Base-by-base conservation (phyloP, 2,329 filamentous ascomycete genomes). In the Curvularia sp. region DNA sequence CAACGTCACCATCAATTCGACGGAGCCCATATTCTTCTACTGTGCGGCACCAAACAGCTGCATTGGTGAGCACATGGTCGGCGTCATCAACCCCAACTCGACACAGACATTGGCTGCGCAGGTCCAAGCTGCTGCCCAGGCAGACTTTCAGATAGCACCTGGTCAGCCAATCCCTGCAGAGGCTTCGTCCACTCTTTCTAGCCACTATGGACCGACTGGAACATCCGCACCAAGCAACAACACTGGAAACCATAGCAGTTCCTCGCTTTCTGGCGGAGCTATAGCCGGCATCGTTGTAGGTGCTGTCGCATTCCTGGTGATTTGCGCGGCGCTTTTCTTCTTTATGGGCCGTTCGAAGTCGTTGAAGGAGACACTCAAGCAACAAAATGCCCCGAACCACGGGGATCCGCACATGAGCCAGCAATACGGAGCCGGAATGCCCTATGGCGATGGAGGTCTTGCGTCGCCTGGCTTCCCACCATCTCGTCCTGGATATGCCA, bases 51-150 rank as follows among this genome's bases (percentile, higher is more conserved):
- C 86, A 0, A 83, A 81, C 0, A 90, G 88, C 1, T 94, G 91
- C 68, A 81, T 82, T 3, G 74, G 78, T 2, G 83, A 88, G 43
- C 83, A 85, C 22, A 94, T 94, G 90, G 84, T 94, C 15, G 90
- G 90, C 3, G 89, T 86, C 1, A 88, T 94, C 65, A 94, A 93
- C 69, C 84, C 88, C 6, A 79, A 79, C 54, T 57, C 55, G 2
- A 73, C 68, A 2, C 68, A 74, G 52, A 75, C 74, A 1, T 61
- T 77, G 5, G 63, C 61, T 3, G 42, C 44, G 26, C 75, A 77
- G 41, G 69, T 68, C 8, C 28, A 61, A 8, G 58, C 67, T 15
- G 73, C 72, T 1, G 54, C 58, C 41, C 42, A 64, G 5, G 65
- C 75, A 38, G 63, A 66, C 24, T 69, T 68, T 43, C 62, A 70